Evolutionary conservation across 805 yeast species (phyloP), one percentile per base, ranked within the genome.

Genomic region (Dipodascus geniculatus): DNA sequence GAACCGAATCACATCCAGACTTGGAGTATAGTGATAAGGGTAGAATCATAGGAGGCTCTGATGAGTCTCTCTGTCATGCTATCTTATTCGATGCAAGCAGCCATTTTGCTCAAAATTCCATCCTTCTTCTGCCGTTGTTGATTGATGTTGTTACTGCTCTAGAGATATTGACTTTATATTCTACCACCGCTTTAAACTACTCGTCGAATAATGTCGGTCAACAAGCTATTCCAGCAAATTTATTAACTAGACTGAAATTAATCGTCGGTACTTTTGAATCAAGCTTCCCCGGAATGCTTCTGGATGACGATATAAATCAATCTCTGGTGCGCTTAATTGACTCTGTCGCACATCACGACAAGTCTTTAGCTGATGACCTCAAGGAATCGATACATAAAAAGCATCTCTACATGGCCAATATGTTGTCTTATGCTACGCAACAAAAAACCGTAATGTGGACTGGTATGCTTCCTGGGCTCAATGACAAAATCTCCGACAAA

Each of bases 61-160:
- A 79, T 9, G 96, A 89, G 65, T 77, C 89, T 48, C 72, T 89
- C 35, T 79, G 90, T 53, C 97, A 90, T 67, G 77, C 85, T 2
- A 71, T 87, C 23, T 65, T 88, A 14, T 82, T 82, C 65, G 75
- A 74, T 55, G 74, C 78, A 2, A 62, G 71, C 19, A 69, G 65
- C 22, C 71, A 68, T 54, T 67, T 72, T 22, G 69, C 74, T 17
- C 67, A 63, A 23, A 76, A 74, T 53, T 65, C 77, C 16, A 63
- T 80, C n/a, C 63, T 76, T 42, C 69, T 79, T n/a, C 59, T 83
- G 23, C 87, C 87, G 0, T 60, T 82, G 50, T 65, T 80, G 54
- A 79, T 75, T 33, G 77, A 77, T 56, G 68, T 80, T 42, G 68
- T 68, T 28, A 61, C 65, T 2, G 74, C 75, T 9, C 60, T 82